These are phyloP conservation scores for Phytophthora quininea DNA, from an alignment of 352 stramenopile species.

Conservation along the genomic window DNA sequence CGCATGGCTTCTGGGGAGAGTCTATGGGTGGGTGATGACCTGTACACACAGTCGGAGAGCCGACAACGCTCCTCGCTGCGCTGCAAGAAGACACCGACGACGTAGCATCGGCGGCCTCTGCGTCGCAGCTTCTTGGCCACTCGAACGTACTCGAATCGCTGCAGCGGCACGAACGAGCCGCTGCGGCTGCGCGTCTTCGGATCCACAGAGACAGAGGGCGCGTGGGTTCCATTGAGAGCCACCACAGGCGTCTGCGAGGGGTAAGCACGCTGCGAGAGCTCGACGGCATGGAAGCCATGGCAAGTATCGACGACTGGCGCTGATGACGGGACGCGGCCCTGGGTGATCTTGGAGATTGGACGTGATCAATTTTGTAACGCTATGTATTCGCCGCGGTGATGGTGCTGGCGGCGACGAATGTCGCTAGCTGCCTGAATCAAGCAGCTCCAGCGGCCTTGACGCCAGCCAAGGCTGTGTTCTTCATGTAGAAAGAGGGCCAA, in stretches of 20 bases:
- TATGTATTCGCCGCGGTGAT: too few relatives aligned
- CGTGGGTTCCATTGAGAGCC: slow-evolving; percentile 9
- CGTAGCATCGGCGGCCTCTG: slow-evolving; percentile 35
- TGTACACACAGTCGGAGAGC: slow-evolving; percentile 38
- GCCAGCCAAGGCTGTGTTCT: too few relatives aligned
- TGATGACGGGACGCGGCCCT: background rate
- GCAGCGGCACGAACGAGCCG: slow-evolving; percentile 27
- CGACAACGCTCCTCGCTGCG: slow-evolving; percentile 30
- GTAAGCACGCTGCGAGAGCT: slow-evolving; percentile 21
- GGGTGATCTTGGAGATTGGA: background rate
- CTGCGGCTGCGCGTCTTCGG: slow-evolving; percentile 13
- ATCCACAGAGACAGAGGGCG: slow-evolving; percentile 3
- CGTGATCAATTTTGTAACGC: background rate
- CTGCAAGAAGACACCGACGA: slow-evolving; percentile 37
- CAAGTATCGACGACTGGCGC: background rate
- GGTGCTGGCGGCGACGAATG: too few relatives aligned
- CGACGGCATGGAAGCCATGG: background rate
- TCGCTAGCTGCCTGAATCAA: too few relatives aligned
- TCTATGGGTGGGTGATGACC: slow-evolving; percentile 16
- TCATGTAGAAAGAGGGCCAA: too few relatives aligned
- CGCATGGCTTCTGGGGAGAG: slow-evolving; percentile 26
- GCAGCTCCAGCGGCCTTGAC: too few relatives aligned
- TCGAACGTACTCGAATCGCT: slow-evolving; percentile 38
- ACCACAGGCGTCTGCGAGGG: slow-evolving; percentile 25
- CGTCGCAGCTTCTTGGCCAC: slow-evolving; percentile 36